Percentiles rank a stretch among this genome's conserved stretches.
These are phyloP conservation scores for Kodamaea fukazawae DNA, from an alignment of 805 yeast species.

Conservation along the genomic window DNA sequence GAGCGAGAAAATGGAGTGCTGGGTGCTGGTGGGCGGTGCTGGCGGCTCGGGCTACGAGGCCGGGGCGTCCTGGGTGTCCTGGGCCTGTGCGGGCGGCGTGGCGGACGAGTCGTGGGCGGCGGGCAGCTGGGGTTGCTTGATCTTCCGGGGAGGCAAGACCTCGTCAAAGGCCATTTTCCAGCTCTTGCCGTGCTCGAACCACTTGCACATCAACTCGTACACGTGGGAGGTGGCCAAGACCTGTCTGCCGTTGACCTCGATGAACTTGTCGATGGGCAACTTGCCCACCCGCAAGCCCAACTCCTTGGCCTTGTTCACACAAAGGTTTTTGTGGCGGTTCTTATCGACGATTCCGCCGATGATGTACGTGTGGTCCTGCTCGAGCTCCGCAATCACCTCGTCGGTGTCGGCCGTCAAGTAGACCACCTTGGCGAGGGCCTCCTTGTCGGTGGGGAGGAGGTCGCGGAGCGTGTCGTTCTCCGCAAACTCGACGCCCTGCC, in stretches of 20 bases:
- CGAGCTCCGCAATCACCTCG: constrained; percentile 58
- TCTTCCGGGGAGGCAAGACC: constrained; percentile 82
- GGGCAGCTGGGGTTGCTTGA: constrained; percentile 14
- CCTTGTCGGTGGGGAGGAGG: constrained; percentile 23
- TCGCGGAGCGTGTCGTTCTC: constrained; percentile 33
- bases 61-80: too few relatives aligned
- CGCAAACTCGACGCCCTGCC: constrained; percentile 63
- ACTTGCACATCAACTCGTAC: constrained; percentile 78
- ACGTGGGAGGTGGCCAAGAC: constrained; percentile 95
- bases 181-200: constrained; percentile 65
- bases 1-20: too few relatives aligned
- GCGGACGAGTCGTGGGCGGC: too few relatives aligned
- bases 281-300: constrained; percentile 71
- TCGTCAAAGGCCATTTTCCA: constrained; percentile 87
- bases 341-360: constrained; percentile 97
- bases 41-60: too few relatives aligned
- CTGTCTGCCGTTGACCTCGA: constrained; percentile 77
- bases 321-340: constrained; percentile 78
- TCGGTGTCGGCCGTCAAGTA: constrained; percentile 89
- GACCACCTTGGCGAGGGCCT: constrained; percentile 43
- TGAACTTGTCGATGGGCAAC: constrained; percentile 83
- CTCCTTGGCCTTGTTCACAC: constrained; percentile 75
- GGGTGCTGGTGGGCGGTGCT: too few relatives aligned
- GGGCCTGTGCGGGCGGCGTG: too few relatives aligned
- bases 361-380: constrained; percentile 71